Evolutionary conservation across 2,329 filamentous ascomycete genomes (phyloP).

Genomic region (Cordyceps pruinosa): DNA sequence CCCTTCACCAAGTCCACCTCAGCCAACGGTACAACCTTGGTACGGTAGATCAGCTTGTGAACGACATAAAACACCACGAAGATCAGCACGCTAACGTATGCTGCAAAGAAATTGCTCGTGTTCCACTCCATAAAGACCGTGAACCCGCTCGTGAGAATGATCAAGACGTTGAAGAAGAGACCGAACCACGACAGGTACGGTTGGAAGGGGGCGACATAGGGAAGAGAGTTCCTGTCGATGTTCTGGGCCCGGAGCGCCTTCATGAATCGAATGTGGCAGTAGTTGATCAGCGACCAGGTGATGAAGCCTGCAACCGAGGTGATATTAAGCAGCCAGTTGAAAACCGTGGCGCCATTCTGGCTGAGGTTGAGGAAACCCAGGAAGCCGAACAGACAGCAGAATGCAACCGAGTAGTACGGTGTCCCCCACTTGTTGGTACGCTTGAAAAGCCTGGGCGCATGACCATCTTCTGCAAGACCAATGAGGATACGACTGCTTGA

Average conservation of each 20-base stretch:
- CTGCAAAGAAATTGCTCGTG: constrained; percentile 54
- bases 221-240: constrained; percentile 50
- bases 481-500: constrained; percentile 63
- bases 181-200: constrained; percentile 61
- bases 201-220: constrained; percentile 55
- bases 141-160: constrained; percentile 63
- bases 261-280: constrained; percentile 60
- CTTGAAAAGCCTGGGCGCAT: constrained; percentile 54
- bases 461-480: constrained; percentile 56
- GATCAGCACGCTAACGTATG: constrained; percentile 58
- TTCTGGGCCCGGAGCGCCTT: constrained; percentile 49
- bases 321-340: constrained; percentile 68
- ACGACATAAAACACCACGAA: constrained; percentile 53
- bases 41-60: constrained; percentile 48
- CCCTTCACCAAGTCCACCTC: constrained; percentile 30
- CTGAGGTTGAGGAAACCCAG: constrained; percentile 64
- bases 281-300: constrained; percentile 59
- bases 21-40: constrained; percentile 29
- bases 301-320: constrained; percentile 63
- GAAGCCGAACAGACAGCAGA: constrained; percentile 49
- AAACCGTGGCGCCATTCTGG: constrained; percentile 50
- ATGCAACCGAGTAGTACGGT: constrained; percentile 53
- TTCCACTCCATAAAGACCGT: constrained; percentile 59
- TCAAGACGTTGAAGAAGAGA: constrained; percentile 56
- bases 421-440: constrained; percentile 55